Conservation (phyloP, 2,329 filamentous ascomycete genomes). For the Botrytis pseudocinerea region DNA sequence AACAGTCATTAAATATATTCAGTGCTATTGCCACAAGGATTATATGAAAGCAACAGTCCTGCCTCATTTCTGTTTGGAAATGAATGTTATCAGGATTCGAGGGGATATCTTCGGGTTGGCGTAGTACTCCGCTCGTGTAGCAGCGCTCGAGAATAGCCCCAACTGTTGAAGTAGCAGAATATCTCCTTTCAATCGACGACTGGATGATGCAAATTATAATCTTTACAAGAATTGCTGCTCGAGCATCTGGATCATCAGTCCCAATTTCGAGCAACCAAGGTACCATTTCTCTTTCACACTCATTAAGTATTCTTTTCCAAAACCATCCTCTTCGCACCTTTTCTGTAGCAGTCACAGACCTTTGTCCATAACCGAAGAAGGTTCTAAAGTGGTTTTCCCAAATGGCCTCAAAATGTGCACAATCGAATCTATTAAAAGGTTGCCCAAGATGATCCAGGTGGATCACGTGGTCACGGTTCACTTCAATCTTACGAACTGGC, state of each 20-base stretch:
- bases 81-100: not conserved
- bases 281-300: not conserved
- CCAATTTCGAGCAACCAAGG: not conserved
- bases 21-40: not conserved
- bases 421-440: not conserved
- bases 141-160: constrained; percentile 5
- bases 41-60: not conserved
- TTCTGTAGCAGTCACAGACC: not conserved
- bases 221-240: not conserved
- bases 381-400: constrained; percentile 1
- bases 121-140: not conserved
- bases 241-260: not conserved
- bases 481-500: not conserved
- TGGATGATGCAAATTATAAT: not conserved
- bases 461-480: not conserved
- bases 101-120: not conserved
- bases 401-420: not conserved
- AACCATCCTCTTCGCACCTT: not conserved
- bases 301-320: not conserved
- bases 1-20: not conserved
- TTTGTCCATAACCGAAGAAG: not conserved
- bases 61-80: not conserved
- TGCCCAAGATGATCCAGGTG: not conserved
- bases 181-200: not conserved
- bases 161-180: not conserved